Conservation (phyloP, 352 stramenopile species). For the Stramenopiles sp. region DNA sequence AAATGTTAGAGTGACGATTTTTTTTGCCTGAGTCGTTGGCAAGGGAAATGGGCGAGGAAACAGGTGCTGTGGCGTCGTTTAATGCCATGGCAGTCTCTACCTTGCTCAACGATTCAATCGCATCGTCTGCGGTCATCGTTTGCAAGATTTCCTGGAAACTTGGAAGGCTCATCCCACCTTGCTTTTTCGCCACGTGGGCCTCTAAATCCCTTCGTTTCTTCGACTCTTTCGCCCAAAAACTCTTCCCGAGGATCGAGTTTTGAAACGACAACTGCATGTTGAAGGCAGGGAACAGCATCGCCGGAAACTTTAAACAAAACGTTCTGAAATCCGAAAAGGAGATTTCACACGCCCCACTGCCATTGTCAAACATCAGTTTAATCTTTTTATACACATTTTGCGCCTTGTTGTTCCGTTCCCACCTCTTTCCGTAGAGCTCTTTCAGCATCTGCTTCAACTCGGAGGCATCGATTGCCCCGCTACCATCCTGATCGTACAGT, state of each 20-base stretch:
- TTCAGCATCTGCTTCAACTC: slow-evolving; percentile 13
- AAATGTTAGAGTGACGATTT: too few relatives aligned
- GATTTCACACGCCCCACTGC: slow-evolving; percentile 23
- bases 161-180: too few relatives aligned
- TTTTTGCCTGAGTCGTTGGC: too few relatives aligned
- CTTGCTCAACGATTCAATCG: too few relatives aligned
- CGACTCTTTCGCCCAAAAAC: not conserved
- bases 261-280: slow-evolving; percentile 21
- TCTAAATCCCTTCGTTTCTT: not conserved
- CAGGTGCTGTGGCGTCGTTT: too few relatives aligned
- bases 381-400: slow-evolving; percentile 20
- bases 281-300: slow-evolving; percentile 28
- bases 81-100: too few relatives aligned
- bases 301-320: slow-evolving; percentile 24
- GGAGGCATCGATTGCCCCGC: slow-evolving; percentile 34
- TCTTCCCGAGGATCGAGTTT: not conserved
- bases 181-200: not conserved
- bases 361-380: slow-evolving; percentile 18
- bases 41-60: too few relatives aligned
- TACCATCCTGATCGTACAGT: slow-evolving; percentile 43
- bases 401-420: slow-evolving; percentile 22
- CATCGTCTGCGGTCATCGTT: too few relatives aligned
- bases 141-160: too few relatives aligned
- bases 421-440: slow-evolving; percentile 22
- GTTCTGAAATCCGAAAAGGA: slow-evolving; percentile 26